phyloP scores from a whole-genome alignment of 768 basidiomycete genomes.

The Suillus decipiens region DNA sequence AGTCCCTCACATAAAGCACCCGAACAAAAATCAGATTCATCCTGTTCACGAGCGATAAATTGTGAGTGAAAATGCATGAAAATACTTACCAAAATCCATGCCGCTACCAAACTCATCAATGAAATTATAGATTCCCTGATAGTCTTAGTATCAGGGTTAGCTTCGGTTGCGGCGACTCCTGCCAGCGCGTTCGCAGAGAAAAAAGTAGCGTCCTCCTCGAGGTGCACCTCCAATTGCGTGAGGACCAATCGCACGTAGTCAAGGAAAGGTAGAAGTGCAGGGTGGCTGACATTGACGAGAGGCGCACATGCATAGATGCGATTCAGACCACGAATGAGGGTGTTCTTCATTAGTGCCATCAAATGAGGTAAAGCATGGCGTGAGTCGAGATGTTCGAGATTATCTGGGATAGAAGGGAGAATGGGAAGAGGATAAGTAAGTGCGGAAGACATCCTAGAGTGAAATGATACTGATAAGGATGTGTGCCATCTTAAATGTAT shows the following conservation, averaged over 20 bases:
- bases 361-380: constrained; percentile 8
- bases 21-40: constrained; percentile 3
- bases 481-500: background rate
- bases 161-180: background rate
- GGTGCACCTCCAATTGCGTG: constrained; percentile 1
- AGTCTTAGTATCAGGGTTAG: constrained; percentile 3
- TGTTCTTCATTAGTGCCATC: constrained; percentile 16
- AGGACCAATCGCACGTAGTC: constrained; percentile 8
- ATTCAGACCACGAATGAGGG: constrained; percentile 13
- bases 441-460: background rate
- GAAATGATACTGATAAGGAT: background rate
- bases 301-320: constrained; percentile 9
- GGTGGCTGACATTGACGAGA: background rate
- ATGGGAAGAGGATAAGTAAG: constrained; percentile 10
- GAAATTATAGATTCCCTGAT: constrained; percentile 5
- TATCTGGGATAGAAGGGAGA: constrained; percentile 11
- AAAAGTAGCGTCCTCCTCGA: constrained; percentile 8
- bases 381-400: constrained; percentile 10
- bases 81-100: constrained; percentile 9
- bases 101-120: background rate
- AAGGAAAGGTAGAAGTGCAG: constrained; percentile 5
- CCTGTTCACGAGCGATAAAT: constrained; percentile 2
- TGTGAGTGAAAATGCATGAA: background rate
- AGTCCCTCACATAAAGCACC: background rate
- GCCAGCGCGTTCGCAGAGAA: background rate